phyloP scores from a whole-genome alignment of 768 basidiomycete genomes.

The Mycena olivaceomarginata region DNA sequence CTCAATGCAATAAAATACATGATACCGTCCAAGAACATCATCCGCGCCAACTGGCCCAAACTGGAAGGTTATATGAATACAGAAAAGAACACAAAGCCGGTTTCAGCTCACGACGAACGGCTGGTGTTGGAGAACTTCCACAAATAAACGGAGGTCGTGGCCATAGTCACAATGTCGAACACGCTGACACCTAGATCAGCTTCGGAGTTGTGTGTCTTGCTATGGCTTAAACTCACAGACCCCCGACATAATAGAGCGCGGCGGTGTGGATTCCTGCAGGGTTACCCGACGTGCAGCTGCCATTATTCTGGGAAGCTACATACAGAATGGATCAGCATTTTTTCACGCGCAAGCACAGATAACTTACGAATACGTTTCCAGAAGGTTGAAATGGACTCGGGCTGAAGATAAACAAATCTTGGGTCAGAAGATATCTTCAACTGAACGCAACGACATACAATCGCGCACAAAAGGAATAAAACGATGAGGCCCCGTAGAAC shows the following conservation, averaged over 20 bases:
- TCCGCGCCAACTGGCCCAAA: slow-evolving; percentile 1
- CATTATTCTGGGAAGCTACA: neutral
- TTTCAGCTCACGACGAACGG: slow-evolving; percentile 8
- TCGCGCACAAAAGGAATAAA: slow-evolving; percentile 5
- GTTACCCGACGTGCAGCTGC: slow-evolving; percentile 13
- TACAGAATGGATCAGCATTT: neutral
- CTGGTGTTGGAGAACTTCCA: slow-evolving; percentile 31
- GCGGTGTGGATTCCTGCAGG: slow-evolving; percentile 20
- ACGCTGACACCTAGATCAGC: neutral
- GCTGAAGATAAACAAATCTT: neutral
- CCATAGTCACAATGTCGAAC: slow-evolving; percentile 33
- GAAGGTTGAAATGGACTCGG: slow-evolving; percentile 7
- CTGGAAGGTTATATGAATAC: neutral
- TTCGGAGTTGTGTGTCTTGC: neutral
- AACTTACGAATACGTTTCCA: slow-evolving; percentile 31
- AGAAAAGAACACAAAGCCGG: neutral
- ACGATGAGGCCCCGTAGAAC: slow-evolving; percentile 6
- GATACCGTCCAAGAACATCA: slow-evolving; percentile 35
- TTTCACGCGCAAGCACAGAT: neutral
- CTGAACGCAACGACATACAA: slow-evolving; percentile 1
- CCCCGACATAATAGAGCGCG: slow-evolving; percentile 35
- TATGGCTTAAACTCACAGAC: slow-evolving; percentile 27
- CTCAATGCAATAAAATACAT: slow-evolving; percentile 39
- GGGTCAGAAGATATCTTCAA: neutral
- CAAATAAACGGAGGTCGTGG: slow-evolving; percentile 19